Percentiles rank a stretch among this genome's conserved stretches.
Evolutionary conservation across 192 early-diverging fungal genomes (phyloP).

Genomic region (Pilobolus umbonatus): DNA sequence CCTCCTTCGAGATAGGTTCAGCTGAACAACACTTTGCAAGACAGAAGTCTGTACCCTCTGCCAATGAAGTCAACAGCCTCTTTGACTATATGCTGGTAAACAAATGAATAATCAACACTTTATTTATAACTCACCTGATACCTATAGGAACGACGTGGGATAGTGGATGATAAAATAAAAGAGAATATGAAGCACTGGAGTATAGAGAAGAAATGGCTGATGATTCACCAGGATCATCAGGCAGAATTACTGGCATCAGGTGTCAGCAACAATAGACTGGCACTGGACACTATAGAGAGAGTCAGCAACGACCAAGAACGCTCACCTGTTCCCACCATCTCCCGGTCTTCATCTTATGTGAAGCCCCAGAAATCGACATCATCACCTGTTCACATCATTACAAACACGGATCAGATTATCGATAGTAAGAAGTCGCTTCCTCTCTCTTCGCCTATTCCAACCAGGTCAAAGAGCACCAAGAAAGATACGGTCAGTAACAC

Average conservation of each 20-base stretch:
- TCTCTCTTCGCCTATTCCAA: too few relatives aligned
- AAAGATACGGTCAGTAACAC: neutral
- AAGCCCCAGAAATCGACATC: constrained; percentile 1
- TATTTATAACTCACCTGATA: neutral
- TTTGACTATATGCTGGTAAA: constrained; percentile 55
- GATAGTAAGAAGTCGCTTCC: too few relatives aligned
- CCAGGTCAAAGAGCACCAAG: neutral
- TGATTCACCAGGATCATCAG: constrained; percentile 47
- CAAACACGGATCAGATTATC: too few relatives aligned
- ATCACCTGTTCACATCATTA: neutral
- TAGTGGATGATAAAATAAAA: constrained; percentile 39
- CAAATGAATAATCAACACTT: neutral
- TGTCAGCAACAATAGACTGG: neutral
- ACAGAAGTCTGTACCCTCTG: constrained; percentile 23
- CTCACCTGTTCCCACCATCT: neutral
- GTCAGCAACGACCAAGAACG: neutral
- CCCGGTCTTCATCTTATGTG: neutral
- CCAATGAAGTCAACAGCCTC: constrained; percentile 42
- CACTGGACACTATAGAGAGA: neutral
- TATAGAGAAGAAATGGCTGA: constrained; percentile 50
- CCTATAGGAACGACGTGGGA: constrained; percentile 46
- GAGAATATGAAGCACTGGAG: constrained; percentile 38
- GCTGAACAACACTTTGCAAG: constrained; percentile 4
- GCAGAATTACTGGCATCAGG: constrained; percentile 34
- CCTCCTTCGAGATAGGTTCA: constrained; percentile 2